phyloP scores from a whole-genome alignment of 495 filamentous ascomycete genomes.

The Penicillium coprophilum region DNA sequence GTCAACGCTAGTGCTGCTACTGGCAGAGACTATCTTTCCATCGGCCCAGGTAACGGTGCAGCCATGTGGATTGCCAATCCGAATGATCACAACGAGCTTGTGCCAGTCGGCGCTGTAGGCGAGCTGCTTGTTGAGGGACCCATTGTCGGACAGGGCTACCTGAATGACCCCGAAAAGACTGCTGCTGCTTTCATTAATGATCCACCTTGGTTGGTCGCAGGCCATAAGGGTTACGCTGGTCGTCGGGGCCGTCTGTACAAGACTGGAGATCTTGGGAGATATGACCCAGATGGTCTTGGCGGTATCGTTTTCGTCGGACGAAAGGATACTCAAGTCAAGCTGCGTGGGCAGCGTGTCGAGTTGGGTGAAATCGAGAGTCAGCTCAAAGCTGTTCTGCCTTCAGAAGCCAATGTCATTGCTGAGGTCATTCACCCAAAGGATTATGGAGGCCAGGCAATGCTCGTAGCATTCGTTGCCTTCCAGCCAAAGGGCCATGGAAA shows the following conservation, averaged over 20 bases:
- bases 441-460: constrained; percentile 29
- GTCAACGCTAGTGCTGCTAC: constrained; percentile 44
- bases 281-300: constrained; percentile 51
- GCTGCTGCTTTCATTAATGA: constrained; percentile 46
- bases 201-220: constrained; percentile 48
- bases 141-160: constrained; percentile 52
- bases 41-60: constrained; percentile 41
- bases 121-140: constrained; percentile 58
- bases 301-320: constrained; percentile 58
- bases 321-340: constrained; percentile 63
- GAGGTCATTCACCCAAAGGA: constrained; percentile 41
- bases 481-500: constrained; percentile 18
- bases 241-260: constrained; percentile 45
- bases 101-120: constrained; percentile 52
- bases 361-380: constrained; percentile 55
- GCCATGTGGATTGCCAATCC: constrained; percentile 51
- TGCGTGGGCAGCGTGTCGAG: constrained; percentile 63
- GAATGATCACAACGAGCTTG: constrained; percentile 42
- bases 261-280: constrained; percentile 54
- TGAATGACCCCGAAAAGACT: constrained; percentile 50
- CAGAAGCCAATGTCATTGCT: constrained; percentile 35
- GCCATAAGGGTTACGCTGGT: constrained; percentile 36
- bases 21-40: constrained; percentile 38
- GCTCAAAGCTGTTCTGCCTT: constrained; percentile 31
- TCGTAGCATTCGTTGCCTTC: constrained; percentile 44